Conservation (phyloP, 2,329 filamentous ascomycete species). For the Ophiostoma perfectum region DNA sequence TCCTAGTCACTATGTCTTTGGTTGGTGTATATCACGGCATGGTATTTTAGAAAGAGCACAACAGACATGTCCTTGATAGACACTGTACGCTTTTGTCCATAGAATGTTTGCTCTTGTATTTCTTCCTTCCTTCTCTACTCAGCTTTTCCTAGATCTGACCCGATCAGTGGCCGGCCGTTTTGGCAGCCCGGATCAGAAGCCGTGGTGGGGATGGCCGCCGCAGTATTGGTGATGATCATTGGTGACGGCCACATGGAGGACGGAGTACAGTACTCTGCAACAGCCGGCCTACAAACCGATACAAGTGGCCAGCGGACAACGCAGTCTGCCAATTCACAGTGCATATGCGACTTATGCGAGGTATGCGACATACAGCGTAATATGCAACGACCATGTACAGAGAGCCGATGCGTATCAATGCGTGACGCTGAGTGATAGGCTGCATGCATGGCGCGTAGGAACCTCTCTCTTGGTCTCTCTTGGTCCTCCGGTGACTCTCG, state of each 20-base stretch:
- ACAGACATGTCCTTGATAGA: no score
- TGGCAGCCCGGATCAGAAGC: neutral
- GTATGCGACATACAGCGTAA: slow-evolving; percentile 1
- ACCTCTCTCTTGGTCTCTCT: no score
- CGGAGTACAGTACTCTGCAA: neutral
- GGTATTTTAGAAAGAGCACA: no score
- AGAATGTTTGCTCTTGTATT: neutral
- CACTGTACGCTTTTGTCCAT: no score
- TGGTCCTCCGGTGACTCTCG: no score
- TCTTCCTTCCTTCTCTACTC: neutral
- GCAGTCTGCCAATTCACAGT: slow-evolving; percentile 7
- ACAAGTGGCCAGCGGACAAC: neutral
- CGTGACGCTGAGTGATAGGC: neutral
- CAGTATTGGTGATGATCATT: neutral
- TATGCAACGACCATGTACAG: neutral
- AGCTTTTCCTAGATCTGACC: neutral
- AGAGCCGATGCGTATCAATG: neutral
- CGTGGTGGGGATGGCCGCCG: neutral
- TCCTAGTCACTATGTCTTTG: no score
- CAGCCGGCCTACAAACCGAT: no score
- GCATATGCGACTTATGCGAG: neutral
- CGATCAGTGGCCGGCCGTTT: neutral
- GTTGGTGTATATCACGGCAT: no score
- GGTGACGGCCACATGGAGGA: neutral
- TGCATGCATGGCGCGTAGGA: slow-evolving; percentile 1